Evolutionary conservation across 139 green algal genomes (phyloP).

Genomic region (Tetradesmus lagerheimii): DNA sequence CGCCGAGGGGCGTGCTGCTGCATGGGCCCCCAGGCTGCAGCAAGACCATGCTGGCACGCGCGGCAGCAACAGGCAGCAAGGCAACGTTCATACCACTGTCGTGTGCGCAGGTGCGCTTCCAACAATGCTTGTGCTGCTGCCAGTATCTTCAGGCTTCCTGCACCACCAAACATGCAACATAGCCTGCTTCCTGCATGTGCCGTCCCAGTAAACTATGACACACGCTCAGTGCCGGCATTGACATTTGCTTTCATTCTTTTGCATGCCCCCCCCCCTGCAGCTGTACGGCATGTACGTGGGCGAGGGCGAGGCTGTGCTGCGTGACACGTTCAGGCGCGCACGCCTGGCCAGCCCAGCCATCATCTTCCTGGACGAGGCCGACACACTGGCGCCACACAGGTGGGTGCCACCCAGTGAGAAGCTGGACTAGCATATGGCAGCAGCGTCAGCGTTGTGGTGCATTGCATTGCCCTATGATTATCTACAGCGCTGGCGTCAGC

Average conservation of each 20-base stretch:
- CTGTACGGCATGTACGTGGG: slow-evolving; percentile 92
- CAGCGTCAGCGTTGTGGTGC: too few relatives aligned
- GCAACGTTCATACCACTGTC: slow-evolving; percentile 84
- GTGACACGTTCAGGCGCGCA: slow-evolving; percentile 78
- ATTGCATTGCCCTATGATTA: too few relatives aligned
- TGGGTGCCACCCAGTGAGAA: neutral
- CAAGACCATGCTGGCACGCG: slow-evolving; percentile 90
- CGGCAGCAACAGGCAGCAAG: slow-evolving; percentile 74
- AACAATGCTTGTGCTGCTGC: too few relatives aligned
- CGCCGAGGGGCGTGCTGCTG: slow-evolving; percentile 87
- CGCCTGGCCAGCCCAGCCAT: slow-evolving; percentile 82
- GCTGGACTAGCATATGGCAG: too few relatives aligned
- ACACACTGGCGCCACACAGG: slow-evolving; percentile 74
- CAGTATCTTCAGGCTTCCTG: too few relatives aligned
- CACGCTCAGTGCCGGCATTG: too few relatives aligned
- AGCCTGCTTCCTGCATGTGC: too few relatives aligned
- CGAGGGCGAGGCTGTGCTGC: slow-evolving; percentile 86
- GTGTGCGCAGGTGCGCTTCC: slow-evolving; percentile 56
- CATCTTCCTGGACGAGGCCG: slow-evolving; percentile 92
- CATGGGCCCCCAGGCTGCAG: slow-evolving; percentile 90
- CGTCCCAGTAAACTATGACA: too few relatives aligned
- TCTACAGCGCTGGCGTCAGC: too few relatives aligned
- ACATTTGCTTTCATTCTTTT: neutral
- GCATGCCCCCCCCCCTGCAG: slow-evolving; percentile 48
- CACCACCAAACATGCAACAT: too few relatives aligned